A percentile compares a stretch with the other conserved stretches of the same genome.
Evolutionary conservation across 305 asterid species (phyloP).

Genomic region (Fraxinus nigra): DNA sequence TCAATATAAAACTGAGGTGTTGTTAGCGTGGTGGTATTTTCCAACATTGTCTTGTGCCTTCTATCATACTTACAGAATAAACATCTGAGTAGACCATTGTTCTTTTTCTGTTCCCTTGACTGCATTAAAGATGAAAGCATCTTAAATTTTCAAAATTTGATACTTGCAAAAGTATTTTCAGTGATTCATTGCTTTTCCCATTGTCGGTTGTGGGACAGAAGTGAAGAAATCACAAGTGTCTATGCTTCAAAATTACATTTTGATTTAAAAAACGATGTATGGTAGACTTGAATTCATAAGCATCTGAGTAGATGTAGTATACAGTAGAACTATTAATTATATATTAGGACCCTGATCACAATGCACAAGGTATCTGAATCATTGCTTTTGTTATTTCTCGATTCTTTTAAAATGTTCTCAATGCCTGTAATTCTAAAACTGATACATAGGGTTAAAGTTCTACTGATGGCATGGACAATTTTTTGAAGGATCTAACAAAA

Average conservation of each 20-base stretch:
- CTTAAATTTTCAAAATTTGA: neutral
- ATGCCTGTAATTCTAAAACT: neutral
- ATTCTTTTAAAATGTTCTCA: neutral
- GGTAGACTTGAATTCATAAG: neutral
- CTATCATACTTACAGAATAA: neutral
- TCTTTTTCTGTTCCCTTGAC: neutral
- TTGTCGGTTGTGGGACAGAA: neutral
- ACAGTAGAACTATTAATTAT: neutral
- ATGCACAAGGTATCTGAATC: neutral
- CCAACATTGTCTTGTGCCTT: neutral
- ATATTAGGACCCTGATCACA: slow-evolving; percentile 1
- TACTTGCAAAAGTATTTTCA: neutral
- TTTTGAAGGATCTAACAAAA: neutral
- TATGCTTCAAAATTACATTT: neutral
- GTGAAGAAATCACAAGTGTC: neutral
- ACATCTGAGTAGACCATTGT: neutral
- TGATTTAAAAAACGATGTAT: neutral
- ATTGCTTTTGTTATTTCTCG: neutral
- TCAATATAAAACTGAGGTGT: slow-evolving; percentile 4
- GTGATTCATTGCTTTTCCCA: neutral
- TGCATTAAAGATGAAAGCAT: neutral
- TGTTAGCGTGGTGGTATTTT: neutral
- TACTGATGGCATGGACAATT: neutral
- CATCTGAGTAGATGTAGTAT: neutral
- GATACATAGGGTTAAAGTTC: neutral